Evolutionary conservation across 139 green algal species (phyloP).

Genomic region (Haematococcus sp.): DNA sequence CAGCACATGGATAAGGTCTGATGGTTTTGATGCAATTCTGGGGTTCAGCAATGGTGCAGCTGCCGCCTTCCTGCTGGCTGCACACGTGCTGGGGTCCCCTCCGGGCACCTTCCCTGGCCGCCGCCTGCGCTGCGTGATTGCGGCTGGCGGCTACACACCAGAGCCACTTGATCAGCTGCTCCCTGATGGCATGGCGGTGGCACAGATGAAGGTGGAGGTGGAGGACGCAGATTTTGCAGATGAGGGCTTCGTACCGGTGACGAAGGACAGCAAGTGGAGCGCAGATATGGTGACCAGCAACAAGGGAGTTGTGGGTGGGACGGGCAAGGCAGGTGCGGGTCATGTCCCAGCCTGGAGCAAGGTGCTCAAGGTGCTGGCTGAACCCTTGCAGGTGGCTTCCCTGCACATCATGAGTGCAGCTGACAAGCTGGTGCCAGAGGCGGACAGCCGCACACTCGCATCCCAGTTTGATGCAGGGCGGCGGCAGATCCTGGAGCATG

Average conservation of each 20-base stretch:
- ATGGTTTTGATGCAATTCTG: conserved; percentile 41
- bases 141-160: conserved; percentile 43
- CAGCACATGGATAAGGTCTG: not conserved
- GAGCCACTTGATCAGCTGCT: conserved; percentile 36
- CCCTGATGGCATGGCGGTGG: not conserved
- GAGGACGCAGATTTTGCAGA: too few relatives aligned
- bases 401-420: conserved; percentile 39
- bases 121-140: conserved; percentile 29
- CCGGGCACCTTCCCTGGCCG: not conserved
- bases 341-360: too few relatives aligned
- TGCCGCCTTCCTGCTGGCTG: conserved; percentile 24
- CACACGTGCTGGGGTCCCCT: conserved; percentile 13
- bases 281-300: too few relatives aligned
- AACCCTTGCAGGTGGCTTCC: conserved; percentile 23
- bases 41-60: conserved; percentile 48
- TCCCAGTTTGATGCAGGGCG: conserved; percentile 13
- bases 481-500: conserved; percentile 30
- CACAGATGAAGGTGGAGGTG: too few relatives aligned
- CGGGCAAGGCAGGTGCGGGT: too few relatives aligned
- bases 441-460: conserved; percentile 18
- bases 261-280: too few relatives aligned
- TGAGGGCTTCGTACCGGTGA: too few relatives aligned
- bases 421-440: conserved; percentile 30
- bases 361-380: not conserved
- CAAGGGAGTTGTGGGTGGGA: too few relatives aligned